Evolutionary conservation across 352 stramenopile species (phyloP), one percentile per base, ranked within the genome.

Genomic region (Globisporangium spinosum): DNA sequence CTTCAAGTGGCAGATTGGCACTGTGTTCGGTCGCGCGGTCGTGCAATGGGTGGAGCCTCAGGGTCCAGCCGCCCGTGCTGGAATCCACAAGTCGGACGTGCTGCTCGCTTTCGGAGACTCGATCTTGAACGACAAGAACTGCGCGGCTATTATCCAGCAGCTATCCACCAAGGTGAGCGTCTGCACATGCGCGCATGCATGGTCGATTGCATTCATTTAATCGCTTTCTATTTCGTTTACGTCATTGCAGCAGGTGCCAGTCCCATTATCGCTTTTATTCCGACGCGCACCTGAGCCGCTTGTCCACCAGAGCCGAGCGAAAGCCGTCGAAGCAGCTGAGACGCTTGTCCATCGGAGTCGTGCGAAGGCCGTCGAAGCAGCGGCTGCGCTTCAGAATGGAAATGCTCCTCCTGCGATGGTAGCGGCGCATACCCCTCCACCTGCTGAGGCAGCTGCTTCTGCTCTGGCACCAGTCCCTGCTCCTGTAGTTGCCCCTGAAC

Each of bases 31-130:
- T 10, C 88, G 88, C 20, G 83, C 85, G 0, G 88, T 96, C 15
- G 88, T 96, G 22, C 85, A 94, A 61, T 78, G 80, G 69, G 88
- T 96, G 22, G 80, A 91, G 5, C 77, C 82, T 20, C 70, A 70
- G 9, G 88, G 88, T 1, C 79, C 87, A 25, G 88, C 88, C 0
- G 85, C 82, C 12, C 74, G 79, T 55, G 86, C 82, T 29, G 85
- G 87, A 2, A 84, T 96, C 58, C 86, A 92, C 67, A 96, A 96
- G 72, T 87, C 88, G 4, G 88, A 96, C 32, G 88, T 96, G 51
- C 70, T 96, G 43, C 74, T 96, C 15, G 83, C 77, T 34, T 91
- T 94, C 70, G 72, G 84, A 0, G 85, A 90, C 66, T 85, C 81
- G 0, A 70, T 93, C 22, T 61, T 96, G 35, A 94, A 81, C 29